phyloP scores from a whole-genome alignment of 1,284 basidiomycete species.

The Apiotrichum akiyoshidainum region DNA sequence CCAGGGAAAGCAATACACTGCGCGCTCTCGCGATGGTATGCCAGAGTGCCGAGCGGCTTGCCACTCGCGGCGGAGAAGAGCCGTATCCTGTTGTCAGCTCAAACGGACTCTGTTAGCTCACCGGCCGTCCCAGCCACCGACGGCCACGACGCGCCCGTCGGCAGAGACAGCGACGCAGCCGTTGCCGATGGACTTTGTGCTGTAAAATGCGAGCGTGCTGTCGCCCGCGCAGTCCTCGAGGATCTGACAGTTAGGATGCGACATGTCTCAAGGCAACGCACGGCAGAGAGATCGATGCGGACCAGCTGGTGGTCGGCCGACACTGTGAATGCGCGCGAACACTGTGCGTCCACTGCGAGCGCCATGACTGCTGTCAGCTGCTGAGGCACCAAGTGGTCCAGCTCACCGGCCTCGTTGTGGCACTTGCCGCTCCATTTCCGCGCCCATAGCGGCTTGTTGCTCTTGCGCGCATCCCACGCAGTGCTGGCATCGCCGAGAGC shows the following conservation, averaged over 20 bases:
- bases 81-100: slow-evolving; percentile 58
- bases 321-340: slow-evolving; percentile 66
- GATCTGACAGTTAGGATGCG: slow-evolving; percentile 5
- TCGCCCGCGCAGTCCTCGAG: neutral
- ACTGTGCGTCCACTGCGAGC: slow-evolving; percentile 65
- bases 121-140: slow-evolving; percentile 87
- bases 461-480: slow-evolving; percentile 26
- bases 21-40: slow-evolving; percentile 71
- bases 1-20: slow-evolving; percentile 67
- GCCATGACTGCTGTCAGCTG: slow-evolving; percentile 66
- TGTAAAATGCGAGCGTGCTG: slow-evolving; percentile 22
- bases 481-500: slow-evolving; percentile 5
- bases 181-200: slow-evolving; percentile 76
- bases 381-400: slow-evolving; percentile 13
- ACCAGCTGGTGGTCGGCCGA: slow-evolving; percentile 79
- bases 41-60: slow-evolving; percentile 72
- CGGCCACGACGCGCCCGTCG: slow-evolving; percentile 70
- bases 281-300: slow-evolving; percentile 54
- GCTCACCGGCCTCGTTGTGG: slow-evolving; percentile 73
- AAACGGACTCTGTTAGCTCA: slow-evolving; percentile 50
- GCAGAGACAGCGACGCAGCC: slow-evolving; percentile 67
- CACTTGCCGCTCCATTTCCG: slow-evolving; percentile 52
- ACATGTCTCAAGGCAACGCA: neutral
- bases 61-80: slow-evolving; percentile 71
- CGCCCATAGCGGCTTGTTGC: slow-evolving; percentile 61